Conservation (phyloP, 768 basidiomycete genomes). For the Termitomyces bulborhizus region DNA sequence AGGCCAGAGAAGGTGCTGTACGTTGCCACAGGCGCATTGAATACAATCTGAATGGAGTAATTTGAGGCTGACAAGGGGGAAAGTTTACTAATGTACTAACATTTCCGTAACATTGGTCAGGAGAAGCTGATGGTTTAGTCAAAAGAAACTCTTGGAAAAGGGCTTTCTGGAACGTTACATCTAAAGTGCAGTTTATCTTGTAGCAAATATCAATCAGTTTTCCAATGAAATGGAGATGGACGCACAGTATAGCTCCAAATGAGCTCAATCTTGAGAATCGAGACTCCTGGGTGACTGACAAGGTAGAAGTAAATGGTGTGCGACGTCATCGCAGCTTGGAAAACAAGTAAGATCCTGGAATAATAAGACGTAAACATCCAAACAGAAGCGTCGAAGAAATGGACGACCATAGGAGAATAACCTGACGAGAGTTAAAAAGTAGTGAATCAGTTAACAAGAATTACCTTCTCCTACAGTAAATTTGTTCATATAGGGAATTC, state of each 20-base stretch:
- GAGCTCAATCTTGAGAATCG: too few species aligned
- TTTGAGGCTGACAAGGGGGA: too few species aligned
- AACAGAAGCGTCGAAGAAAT: neutral
- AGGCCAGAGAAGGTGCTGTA: too few species aligned
- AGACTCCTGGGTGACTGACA: neutral
- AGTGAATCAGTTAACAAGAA: too few species aligned
- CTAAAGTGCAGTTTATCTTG: neutral
- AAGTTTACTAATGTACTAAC: too few species aligned
- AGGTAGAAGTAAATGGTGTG: neutral
- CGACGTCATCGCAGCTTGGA: neutral
- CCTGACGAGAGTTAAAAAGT: too few species aligned
- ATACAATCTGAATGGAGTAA: too few species aligned
- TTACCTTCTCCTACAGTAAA: neutral
- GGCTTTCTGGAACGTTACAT: neutral
- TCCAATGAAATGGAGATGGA: neutral
- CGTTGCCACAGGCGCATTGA: too few species aligned
- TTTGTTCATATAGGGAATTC: neutral
- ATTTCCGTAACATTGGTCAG: neutral
- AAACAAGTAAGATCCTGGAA: neutral
- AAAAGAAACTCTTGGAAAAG: neutral
- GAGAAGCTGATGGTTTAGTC: neutral
- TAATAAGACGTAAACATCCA: too few species aligned
- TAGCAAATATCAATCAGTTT: neutral
- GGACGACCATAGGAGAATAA: neutral
- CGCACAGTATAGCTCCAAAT: neutral